Conservation (phyloP, 108 stramenopile genomes). For the Nitzschia sp. region DNA sequence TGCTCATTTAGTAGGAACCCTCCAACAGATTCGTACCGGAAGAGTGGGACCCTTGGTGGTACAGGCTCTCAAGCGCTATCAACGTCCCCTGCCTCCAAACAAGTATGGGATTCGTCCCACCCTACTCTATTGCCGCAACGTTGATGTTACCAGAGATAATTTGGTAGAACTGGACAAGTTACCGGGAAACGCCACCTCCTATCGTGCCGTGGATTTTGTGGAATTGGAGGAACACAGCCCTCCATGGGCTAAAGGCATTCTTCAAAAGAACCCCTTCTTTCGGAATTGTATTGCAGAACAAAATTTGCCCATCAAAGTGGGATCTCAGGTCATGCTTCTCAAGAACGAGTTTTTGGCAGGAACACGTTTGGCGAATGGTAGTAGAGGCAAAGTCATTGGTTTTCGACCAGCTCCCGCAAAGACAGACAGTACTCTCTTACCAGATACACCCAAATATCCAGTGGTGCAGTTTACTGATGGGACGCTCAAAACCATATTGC, state of each 20-base stretch:
- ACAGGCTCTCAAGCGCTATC: constrained; percentile 20
- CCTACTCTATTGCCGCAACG: constrained; percentile 63
- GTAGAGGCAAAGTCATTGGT: constrained; percentile 61
- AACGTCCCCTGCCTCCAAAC: constrained; percentile 36
- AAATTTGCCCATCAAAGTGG: constrained; percentile 49
- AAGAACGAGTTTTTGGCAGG: constrained; percentile 57
- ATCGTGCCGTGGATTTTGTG: constrained; percentile 53
- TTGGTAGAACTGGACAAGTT: constrained; percentile 52
- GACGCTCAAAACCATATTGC: constrained; percentile 16
- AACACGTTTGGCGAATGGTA: constrained; percentile 51
- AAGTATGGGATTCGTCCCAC: constrained; percentile 51
- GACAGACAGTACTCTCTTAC: constrained; percentile 21
- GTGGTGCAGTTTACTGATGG: constrained; percentile 49
- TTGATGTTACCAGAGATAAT: constrained; percentile 77
- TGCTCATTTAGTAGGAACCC: constrained; percentile 53
- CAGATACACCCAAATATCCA: constrained; percentile 36
- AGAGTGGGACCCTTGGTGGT: constrained; percentile 11
- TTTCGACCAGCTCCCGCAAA: constrained; percentile 38
- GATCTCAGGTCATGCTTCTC: constrained; percentile 86
- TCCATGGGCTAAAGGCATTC: constrained; percentile 30
- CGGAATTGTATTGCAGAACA: constrained; percentile 42
- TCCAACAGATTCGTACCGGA: constrained; percentile 78
- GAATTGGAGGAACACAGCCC: constrained; percentile 34
- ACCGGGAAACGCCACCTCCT: constrained; percentile 39
- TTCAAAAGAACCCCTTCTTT: constrained; percentile 37